These are phyloP conservation scores for Colletotrichum echinochloae DNA, from an alignment of 2,329 filamentous ascomycete species.

Conservation along the genomic window DNA sequence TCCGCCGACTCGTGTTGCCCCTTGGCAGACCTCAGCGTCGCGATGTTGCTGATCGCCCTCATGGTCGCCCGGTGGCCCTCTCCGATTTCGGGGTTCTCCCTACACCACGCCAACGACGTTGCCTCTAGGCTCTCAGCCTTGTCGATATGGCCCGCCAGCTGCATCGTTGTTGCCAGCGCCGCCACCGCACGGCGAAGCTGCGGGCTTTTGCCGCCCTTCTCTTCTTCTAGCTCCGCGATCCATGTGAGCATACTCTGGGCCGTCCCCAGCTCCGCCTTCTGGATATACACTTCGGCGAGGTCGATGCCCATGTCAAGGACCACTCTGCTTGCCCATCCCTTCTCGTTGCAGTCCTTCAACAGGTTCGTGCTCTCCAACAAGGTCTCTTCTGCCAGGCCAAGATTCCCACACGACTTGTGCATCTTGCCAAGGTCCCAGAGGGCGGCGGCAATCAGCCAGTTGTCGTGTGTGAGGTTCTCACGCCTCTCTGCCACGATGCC, in stretches of 20 bases:
- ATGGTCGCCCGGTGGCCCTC: conserved; percentile 8
- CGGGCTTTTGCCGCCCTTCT: not conserved
- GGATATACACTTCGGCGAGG: conserved; percentile 14
- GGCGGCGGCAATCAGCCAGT: not conserved
- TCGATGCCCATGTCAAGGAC: not conserved
- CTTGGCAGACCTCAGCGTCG: not conserved
- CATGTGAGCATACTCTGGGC: conserved; percentile 6
- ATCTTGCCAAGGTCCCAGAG: conserved; percentile 5
- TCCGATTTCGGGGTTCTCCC: not conserved
- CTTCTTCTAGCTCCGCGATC: conserved; percentile 22
- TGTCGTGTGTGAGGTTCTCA: not conserved
- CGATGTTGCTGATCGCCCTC: conserved; percentile 13
- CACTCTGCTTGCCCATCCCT: not conserved
- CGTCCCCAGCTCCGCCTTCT: conserved; percentile 6
- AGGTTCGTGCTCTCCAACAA: not conserved
- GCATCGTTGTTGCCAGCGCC: conserved; percentile 5
- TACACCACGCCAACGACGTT: not conserved
- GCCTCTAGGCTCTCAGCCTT: conserved; percentile 2
- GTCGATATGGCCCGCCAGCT: not conserved
- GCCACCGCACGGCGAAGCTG: conserved; percentile 5
- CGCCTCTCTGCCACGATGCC: conserved; percentile 9
- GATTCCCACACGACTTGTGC: conserved; percentile 8
- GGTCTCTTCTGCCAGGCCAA: not conserved
- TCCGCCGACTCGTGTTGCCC: conserved; percentile 10
- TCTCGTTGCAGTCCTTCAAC: not conserved